Conservation (phyloP, 2,329 filamentous ascomycete genomes). For the Fonsecaea pugnacius region DNA sequence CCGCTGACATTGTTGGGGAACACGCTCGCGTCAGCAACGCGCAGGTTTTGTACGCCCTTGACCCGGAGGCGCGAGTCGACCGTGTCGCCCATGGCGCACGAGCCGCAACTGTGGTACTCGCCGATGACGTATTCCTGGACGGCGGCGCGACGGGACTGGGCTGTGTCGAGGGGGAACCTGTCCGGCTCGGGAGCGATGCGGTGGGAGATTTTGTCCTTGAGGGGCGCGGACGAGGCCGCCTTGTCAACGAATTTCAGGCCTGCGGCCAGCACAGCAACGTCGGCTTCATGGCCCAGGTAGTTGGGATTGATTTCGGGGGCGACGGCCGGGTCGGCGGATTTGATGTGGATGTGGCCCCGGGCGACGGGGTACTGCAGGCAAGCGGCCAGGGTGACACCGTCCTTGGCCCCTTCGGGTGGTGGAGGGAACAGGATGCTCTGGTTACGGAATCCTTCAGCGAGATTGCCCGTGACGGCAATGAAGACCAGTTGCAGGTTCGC, state of each 20-base stretch:
- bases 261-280: conserved; percentile 48
- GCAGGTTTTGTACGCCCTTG: conserved; percentile 40
- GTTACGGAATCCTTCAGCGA: conserved; percentile 41
- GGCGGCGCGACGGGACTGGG: conserved; percentile 21
- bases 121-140: conserved; percentile 25
- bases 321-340: conserved; percentile 38
- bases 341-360: conserved; percentile 55
- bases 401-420: conserved; percentile 47
- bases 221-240: conserved; percentile 12
- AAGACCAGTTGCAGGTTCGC: conserved; percentile 46
- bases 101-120: conserved; percentile 37
- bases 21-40: conserved; percentile 44
- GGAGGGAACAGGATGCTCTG: conserved; percentile 52
- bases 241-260: conserved; percentile 30
- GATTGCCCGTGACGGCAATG: conserved; percentile 41
- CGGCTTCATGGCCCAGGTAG: conserved; percentile 50
- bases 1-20: conserved; percentile 43
- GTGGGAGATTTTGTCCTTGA: conserved; percentile 27
- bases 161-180: conserved; percentile 23
- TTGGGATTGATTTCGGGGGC: conserved; percentile 52
- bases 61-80: conserved; percentile 42
- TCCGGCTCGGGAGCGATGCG: conserved; percentile 25
- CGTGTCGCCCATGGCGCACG: conserved; percentile 48
- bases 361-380: conserved; percentile 58
- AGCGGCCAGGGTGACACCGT: conserved; percentile 56